These are phyloP conservation scores for Oryza nivara DNA, from an alignment of 176 grass and related monocot genomes.

Conservation along the genomic window DNA sequence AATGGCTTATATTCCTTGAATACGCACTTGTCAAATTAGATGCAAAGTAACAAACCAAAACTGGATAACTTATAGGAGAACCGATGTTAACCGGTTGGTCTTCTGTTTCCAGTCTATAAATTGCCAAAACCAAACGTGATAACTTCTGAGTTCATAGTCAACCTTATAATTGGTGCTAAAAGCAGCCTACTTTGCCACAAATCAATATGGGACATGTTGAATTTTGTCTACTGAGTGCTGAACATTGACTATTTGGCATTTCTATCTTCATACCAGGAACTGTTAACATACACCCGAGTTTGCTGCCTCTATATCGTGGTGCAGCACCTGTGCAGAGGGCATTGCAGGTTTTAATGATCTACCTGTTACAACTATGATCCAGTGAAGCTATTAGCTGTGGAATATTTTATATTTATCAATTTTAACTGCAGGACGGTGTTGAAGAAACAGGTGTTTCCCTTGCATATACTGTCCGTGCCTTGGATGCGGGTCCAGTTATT, in stretches of 20 bases:
- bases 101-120: not conserved
- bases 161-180: constrained; percentile 8
- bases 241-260: constrained; percentile 1
- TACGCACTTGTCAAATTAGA: constrained; percentile 3
- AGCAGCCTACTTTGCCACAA: not conserved
- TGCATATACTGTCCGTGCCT: constrained; percentile 84
- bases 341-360: constrained; percentile 68
- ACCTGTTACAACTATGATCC: constrained; percentile 12
- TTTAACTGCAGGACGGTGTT: constrained; percentile 82
- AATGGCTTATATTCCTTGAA: not conserved
- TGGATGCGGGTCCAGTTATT: constrained; percentile 95
- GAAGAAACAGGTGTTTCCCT: constrained; percentile 94
- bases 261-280: constrained; percentile 59
- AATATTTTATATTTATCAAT: constrained; percentile 22
- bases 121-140: not conserved
- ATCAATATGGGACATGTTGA: not conserved
- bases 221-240: not conserved
- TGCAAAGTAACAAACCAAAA: not conserved
- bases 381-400: not conserved
- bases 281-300: constrained; percentile 96
- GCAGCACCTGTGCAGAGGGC: constrained; percentile 99
- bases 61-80: not conserved
- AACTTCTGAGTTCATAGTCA: not conserved
- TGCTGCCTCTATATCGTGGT: constrained; percentile 89
- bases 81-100: not conserved